Evolutionary conservation across 2,329 filamentous ascomycete genomes (phyloP), one percentile per base, ranked within the genome.

Genomic region (Coniella lustricola): DNA sequence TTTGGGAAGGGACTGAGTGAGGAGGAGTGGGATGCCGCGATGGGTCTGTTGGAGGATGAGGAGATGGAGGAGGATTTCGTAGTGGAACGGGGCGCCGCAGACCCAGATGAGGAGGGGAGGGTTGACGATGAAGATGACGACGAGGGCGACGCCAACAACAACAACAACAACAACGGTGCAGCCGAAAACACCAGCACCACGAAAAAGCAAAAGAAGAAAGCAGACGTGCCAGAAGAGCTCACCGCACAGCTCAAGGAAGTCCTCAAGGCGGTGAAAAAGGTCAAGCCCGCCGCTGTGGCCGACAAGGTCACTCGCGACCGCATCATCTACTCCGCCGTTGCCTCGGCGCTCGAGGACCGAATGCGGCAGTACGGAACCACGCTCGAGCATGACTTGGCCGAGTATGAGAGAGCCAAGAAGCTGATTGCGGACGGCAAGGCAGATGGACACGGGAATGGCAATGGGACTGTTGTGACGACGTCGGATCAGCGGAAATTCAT

Each of bases 61-160:
- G 72, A 89, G 9, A 65, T 87, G 3, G 88, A 93, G 46, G 85
- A 90, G 32, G 80, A 77, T 16, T 90, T 90, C 56, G 82, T 89
- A 40, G 71, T 88, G 14, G 79, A 82, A 55, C 70, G 76, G 21
- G 71, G 75, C 35, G 65, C 72, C 1, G 70, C 70, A 0, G 76
- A 79, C 25, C 74, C 76, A 0, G 71, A 75, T 51, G 59, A 71
- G 0, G 69, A 71, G 10, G 78, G 78, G 17, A 51, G 50, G 18
- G 39, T 64, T 1, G 25, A 39, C 1, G 65, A 62, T 10, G 25
- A 29, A 29, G 25, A 29, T 29, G 25, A 29, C 25, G 5, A 29
- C 5, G 10, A 29, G 5, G 25, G 25, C 5, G 10, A 29, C 10
- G 25, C 5, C 5, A 10, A 29, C 5, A 29, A 29, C 25, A 29